A percentile compares a stretch with the other conserved stretches of the same genome.
Evolutionary conservation across 495 filamentous ascomycete genomes (phyloP).

Genomic region (Lasiosphaeria ovina): DNA sequence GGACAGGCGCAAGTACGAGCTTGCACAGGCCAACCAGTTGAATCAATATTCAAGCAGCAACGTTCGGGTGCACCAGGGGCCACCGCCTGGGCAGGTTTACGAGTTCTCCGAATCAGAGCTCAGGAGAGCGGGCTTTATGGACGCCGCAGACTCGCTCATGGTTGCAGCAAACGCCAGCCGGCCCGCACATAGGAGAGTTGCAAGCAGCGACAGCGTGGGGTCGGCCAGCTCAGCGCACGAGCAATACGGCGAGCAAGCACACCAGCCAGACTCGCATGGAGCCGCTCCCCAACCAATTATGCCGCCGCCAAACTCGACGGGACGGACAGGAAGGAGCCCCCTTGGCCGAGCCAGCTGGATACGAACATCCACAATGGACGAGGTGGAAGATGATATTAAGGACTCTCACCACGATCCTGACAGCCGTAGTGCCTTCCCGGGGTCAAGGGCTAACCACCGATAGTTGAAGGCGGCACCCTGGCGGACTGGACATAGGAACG

Average conservation of each 20-base stretch:
- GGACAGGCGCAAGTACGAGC: constrained; percentile 66
- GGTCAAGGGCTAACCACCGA: constrained; percentile 12
- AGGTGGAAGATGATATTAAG: constrained; percentile 27
- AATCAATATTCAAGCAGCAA: constrained; percentile 39
- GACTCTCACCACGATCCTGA: constrained; percentile 10
- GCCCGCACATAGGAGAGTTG: constrained; percentile 27
- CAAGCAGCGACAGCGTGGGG: constrained; percentile 31
- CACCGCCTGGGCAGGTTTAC: constrained; percentile 50
- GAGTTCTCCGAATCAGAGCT: constrained; percentile 53
- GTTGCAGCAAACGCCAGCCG: constrained; percentile 11
- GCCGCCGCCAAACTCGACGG: constrained; percentile 13
- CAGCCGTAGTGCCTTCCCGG: background rate
- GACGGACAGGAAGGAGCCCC: constrained; percentile 32
- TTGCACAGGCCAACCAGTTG: constrained; percentile 61
- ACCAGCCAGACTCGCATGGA: constrained; percentile 9
- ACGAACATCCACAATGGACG: constrained; percentile 28
- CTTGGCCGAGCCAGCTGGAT: constrained; percentile 33
- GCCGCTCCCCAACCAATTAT: constrained; percentile 18
- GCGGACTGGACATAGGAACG: constrained; percentile 4
- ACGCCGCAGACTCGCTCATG: constrained; percentile 23
- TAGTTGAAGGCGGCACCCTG: constrained; percentile 16
- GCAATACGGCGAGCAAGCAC: constrained; percentile 5
- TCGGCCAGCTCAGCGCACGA: constrained; percentile 16
- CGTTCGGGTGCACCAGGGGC: constrained; percentile 51
- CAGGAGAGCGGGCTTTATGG: constrained; percentile 44